These are phyloP conservation scores for Sicyos baderoa DNA, from an alignment of 306 rosid species.

Conservation along the genomic window DNA sequence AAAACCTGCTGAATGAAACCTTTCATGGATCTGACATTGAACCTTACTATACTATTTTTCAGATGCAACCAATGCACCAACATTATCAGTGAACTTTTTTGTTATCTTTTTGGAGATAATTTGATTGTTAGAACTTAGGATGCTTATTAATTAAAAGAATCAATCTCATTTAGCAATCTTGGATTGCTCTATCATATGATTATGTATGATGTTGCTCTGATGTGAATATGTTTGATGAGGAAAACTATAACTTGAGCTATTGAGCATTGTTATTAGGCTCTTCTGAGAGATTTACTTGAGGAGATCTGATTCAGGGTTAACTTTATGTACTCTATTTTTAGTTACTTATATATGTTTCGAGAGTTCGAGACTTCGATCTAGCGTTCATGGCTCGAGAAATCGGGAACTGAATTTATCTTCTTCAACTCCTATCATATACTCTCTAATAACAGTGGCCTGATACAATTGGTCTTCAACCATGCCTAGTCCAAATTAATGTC, in stretches of 20 bases:
- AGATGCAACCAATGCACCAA: constrained; percentile 35
- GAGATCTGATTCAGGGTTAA: constrained; percentile 29
- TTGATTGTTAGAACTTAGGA: constrained; percentile 13
- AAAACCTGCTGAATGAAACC: constrained; percentile 33
- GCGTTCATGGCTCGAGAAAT: background rate
- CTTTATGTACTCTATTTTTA: constrained; percentile 23
- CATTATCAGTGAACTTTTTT: constrained; percentile 35
- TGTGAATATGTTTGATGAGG: constrained; percentile 39
- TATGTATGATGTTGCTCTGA: constrained; percentile 22
- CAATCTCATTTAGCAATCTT: constrained; percentile 29
- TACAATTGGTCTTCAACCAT: background rate
- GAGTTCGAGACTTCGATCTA: background rate
- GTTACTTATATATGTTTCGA: background rate
- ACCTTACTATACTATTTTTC: constrained; percentile 37
- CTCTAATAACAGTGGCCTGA: background rate
- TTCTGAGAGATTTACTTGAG: constrained; percentile 30
- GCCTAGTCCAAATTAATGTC: background rate
- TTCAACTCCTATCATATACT: background rate
- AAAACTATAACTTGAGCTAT: constrained; percentile 23
- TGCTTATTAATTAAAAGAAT: constrained; percentile 7
- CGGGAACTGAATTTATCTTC: background rate
- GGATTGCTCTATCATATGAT: constrained; percentile 26
- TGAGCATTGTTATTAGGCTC: constrained; percentile 33
- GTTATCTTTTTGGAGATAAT: background rate
- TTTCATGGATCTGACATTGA: constrained; percentile 43